A percentile compares a stretch with the other conserved stretches of the same genome.
These are phyloP conservation scores for Podospora tetraspora DNA, from an alignment of 495 filamentous ascomycete genomes.

Conservation along the genomic window DNA sequence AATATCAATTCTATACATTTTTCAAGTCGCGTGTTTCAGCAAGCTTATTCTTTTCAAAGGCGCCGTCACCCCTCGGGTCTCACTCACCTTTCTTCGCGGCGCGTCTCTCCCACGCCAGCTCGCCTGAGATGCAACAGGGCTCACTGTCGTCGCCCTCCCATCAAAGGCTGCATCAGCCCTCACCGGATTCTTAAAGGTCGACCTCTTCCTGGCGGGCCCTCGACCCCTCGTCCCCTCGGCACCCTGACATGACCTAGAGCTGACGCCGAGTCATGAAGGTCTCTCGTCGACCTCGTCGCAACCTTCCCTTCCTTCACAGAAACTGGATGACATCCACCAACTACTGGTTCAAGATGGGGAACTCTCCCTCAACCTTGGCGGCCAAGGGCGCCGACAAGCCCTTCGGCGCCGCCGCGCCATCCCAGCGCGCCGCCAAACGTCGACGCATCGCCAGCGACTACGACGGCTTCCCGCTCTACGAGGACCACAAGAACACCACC, in stretches of 20 bases:
- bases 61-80: not conserved
- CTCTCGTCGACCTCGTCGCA: conserved; percentile 17
- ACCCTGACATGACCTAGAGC: not conserved
- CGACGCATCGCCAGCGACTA: conserved; percentile 35
- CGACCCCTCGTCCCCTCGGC: not conserved
- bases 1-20: not conserved
- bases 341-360: conserved; percentile 36
- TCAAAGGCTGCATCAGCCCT: not conserved
- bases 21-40: not conserved
- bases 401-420: conserved; percentile 25
- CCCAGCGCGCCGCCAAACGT: conserved; percentile 33
- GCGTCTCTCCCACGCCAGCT: not conserved
- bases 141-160: not conserved
- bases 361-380: conserved; percentile 33
- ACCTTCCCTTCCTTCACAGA: conserved; percentile 34
- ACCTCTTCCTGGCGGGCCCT: not conserved
- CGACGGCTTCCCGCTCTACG: conserved; percentile 30
- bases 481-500: conserved; percentile 23
- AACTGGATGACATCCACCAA: conserved; percentile 32
- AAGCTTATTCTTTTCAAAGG: not conserved
- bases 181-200: not conserved
- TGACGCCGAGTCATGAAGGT: conserved; percentile 23
- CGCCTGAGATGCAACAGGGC: not conserved
- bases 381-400: conserved; percentile 30
- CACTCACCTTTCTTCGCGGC: not conserved